Evolutionary conservation across 2,329 filamentous ascomycete species (phyloP), one percentile per base, ranked within the genome.

Genomic region (Scleromitrula shiraiana): DNA sequence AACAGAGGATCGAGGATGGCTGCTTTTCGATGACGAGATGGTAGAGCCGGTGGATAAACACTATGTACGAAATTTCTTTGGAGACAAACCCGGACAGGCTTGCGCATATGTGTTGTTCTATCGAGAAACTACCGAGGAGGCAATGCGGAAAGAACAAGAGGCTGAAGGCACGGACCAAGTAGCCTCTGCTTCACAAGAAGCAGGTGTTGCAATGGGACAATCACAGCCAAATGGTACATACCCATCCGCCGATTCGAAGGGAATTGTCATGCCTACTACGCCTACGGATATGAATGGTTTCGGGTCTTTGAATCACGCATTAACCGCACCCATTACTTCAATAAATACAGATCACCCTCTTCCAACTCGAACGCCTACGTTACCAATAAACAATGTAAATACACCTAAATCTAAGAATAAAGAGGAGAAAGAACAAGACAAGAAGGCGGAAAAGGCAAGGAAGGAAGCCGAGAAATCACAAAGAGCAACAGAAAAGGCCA

Each of bases 31-130:
- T 59, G 93, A 98, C 61, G 93, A 98, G 68, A 89, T 97, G 80
- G 93, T 98, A 4, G 93, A 98, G 65, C 93, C 93, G 0, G 93
- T 98, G 5, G 89, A 96, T 66, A 96, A 96, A 67, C 83, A 86
- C 63, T 98, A 94, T 62, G 93, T 98, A 30, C 80, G 85, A 56
- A 96, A 95, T 65, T 98, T 98, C 68, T 98, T 98, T 60, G 93
- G 93, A 14, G 93, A 96, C 64, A 88, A 86, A 61, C 83, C 85
- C 0, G 89, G 88, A 3, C 80, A 94, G 65, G 93, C 93, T 8
- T 96, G 90, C 59, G 93, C 93, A 24, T 98, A 98, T 61, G 90
- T 98, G 14, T 72, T 98, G 8, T 98, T 98, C 66, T 98, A 98
- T 68, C 93, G 96, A 65, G 91, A 98, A 67, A 97, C 79, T 3